These are phyloP conservation scores for Moesziomyces globuligerus DNA, from an alignment of 1,284 basidiomycete species.

Conservation along the genomic window DNA sequence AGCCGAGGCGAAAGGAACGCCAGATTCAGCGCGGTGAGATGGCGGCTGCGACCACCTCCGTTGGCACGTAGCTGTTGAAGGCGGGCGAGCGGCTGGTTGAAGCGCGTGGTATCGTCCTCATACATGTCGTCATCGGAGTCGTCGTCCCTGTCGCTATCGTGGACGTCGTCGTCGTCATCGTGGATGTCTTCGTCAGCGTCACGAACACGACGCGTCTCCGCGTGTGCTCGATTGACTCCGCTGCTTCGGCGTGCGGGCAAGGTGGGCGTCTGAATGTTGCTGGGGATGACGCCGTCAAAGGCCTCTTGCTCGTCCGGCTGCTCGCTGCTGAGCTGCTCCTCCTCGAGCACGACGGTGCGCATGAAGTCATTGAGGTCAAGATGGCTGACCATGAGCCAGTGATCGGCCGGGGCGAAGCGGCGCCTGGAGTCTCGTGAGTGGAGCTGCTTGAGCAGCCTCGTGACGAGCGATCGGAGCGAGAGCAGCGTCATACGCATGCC, in stretches of 20 bases:
- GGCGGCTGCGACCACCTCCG: conserved; percentile 25
- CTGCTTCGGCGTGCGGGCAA: neutral
- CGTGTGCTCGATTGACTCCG: conserved; percentile 4
- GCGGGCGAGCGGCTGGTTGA: conserved; percentile 16
- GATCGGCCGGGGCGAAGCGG: conserved; percentile 69
- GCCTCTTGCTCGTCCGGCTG: conserved; percentile 18
- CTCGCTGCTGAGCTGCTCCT: conserved; percentile 53
- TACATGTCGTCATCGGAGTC: conserved; percentile 20
- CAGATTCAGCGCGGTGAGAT: conserved; percentile 73
- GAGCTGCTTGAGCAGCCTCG: conserved; percentile 61
- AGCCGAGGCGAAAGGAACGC: conserved; percentile 83
- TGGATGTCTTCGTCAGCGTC: conserved; percentile 1
- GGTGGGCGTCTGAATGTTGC: neutral
- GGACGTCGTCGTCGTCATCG: no score
- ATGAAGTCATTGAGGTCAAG: conserved; percentile 87
- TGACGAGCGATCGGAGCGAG: conserved; percentile 51
- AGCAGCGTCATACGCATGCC: conserved; percentile 51
- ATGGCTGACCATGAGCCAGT: conserved; percentile 81
- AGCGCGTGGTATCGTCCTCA: conserved; percentile 7
- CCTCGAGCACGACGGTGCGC: conserved; percentile 78
- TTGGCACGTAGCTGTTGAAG: conserved; percentile 28
- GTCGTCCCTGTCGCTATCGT: no score
- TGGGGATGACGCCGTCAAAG: neutral
- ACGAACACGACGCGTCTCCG: conserved; percentile 1
- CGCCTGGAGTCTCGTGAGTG: conserved; percentile 58